Evolutionary conservation across 2,329 filamentous ascomycete species (phyloP).

Genomic region (Fusarium pseudocircinatum): DNA sequence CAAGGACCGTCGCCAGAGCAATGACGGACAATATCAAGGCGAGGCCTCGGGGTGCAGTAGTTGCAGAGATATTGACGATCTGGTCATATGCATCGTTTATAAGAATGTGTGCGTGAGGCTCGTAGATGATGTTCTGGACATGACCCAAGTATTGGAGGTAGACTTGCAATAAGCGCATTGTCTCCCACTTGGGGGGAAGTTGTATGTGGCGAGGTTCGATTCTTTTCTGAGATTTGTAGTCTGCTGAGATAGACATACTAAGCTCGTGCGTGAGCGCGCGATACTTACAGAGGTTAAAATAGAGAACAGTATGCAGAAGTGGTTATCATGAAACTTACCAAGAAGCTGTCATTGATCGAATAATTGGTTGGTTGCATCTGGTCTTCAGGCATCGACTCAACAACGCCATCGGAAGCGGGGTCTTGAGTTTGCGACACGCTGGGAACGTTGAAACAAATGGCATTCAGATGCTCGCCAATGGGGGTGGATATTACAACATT

Average conservation of each 20-base stretch:
- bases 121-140: not conserved
- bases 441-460: not conserved
- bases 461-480: not conserved
- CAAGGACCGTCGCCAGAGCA: not conserved
- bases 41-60: accelerated
- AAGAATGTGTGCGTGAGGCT: not conserved
- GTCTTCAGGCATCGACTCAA: not conserved
- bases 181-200: not conserved
- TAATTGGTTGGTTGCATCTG: not conserved
- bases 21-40: not conserved
- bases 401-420: too few species aligned
- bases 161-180: not conserved
- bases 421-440: accelerated
- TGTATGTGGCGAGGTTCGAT: not conserved
- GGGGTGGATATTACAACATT: not conserved
- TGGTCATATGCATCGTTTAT: not conserved
- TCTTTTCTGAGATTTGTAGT: not conserved
- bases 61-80: not conserved
- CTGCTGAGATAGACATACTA: not conserved
- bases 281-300: too few species aligned
- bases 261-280: not conserved
- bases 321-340: too few species aligned
- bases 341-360: not conserved
- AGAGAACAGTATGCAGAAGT: too few species aligned
- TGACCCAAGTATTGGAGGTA: not conserved